These are phyloP conservation scores for Colletotrichum lindemuthianum DNA, from an alignment of 2,329 filamentous ascomycete species.

Conservation along the genomic window DNA sequence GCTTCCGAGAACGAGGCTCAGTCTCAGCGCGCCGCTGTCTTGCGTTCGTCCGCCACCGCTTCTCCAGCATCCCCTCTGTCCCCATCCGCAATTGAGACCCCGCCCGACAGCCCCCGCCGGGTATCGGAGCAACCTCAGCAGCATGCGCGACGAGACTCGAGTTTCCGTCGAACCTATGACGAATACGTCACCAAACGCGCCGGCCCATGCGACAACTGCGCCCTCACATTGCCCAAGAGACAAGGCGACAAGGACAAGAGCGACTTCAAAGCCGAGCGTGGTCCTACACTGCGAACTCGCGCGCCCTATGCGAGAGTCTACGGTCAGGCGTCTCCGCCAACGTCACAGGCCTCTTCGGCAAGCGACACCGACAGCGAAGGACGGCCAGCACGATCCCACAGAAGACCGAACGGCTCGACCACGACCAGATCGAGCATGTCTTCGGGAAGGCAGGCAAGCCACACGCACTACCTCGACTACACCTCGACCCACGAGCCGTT, in stretches of 20 bases:
- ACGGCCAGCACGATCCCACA: slow-evolving; percentile 51
- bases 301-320: slow-evolving; percentile 70
- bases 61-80: slow-evolving; percentile 43
- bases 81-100: slow-evolving; percentile 62
- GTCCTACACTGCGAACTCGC: slow-evolving; percentile 68
- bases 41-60: slow-evolving; percentile 51
- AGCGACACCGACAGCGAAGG: slow-evolving; percentile 64
- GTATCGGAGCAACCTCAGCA: slow-evolving; percentile 46
- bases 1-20: slow-evolving; percentile 57
- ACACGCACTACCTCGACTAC: slow-evolving; percentile 74
- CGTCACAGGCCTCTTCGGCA: slow-evolving; percentile 59
- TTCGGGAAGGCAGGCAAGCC: slow-evolving; percentile 65
- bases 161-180: slow-evolving; percentile 71
- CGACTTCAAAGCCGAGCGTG: slow-evolving; percentile 51
- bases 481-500: slow-evolving; percentile 75
- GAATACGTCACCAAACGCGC: slow-evolving; percentile 72
- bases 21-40: slow-evolving; percentile 52
- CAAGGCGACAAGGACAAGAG: slow-evolving; percentile 44
- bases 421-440: slow-evolving; percentile 65
- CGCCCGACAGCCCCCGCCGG: slow-evolving; percentile 65
- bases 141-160: slow-evolving; percentile 62
- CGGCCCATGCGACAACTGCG: slow-evolving; percentile 75
- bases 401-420: slow-evolving; percentile 56
- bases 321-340: slow-evolving; percentile 61
- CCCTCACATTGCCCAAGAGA: slow-evolving; percentile 69